phyloP scores from a whole-genome alignment of 1,139 yeast genomes.

The Hansenula lynferdii region DNA sequence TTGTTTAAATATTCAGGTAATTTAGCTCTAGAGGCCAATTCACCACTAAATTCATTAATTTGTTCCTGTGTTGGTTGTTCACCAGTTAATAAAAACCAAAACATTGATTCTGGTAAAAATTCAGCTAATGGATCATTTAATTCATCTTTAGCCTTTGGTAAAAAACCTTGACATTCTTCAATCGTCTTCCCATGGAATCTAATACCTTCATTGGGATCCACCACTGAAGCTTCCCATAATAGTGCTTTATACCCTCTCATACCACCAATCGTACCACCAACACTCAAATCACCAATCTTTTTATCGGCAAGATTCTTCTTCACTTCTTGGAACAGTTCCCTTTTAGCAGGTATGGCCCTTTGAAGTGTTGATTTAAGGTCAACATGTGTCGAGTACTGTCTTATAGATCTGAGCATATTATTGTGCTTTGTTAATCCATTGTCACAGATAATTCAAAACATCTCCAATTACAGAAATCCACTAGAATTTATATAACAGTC shows the following conservation, averaged over 20 bases:
- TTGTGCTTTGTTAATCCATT: no score
- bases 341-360: conserved; percentile 36
- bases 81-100: conserved; percentile 61
- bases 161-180: conserved; percentile 39
- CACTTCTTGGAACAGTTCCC: conserved; percentile 32
- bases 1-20: conserved; percentile 51
- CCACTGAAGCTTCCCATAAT: conserved; percentile 50
- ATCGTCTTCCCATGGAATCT: conserved; percentile 51
- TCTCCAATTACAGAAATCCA: no score
- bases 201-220: conserved; percentile 51
- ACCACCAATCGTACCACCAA: conserved; percentile 44
- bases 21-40: conserved; percentile 53
- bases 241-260: conserved; percentile 49
- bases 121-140: conserved; percentile 33
- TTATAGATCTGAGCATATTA: conserved; percentile 5
- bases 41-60: conserved; percentile 46
- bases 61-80: conserved; percentile 55
- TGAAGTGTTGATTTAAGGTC: conserved; percentile 33
- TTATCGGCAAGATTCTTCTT: conserved; percentile 29
- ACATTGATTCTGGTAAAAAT: conserved; percentile 59
- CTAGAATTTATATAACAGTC: no score
- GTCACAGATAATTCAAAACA: no score
- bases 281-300: conserved; percentile 38
- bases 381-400: conserved; percentile 10
- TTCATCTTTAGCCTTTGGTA: conserved; percentile 36